Evolutionary conservation across 352 stramenopile species (phyloP), one percentile per base, ranked within the genome.

Genomic region (Globisporangium cystogenes): DNA sequence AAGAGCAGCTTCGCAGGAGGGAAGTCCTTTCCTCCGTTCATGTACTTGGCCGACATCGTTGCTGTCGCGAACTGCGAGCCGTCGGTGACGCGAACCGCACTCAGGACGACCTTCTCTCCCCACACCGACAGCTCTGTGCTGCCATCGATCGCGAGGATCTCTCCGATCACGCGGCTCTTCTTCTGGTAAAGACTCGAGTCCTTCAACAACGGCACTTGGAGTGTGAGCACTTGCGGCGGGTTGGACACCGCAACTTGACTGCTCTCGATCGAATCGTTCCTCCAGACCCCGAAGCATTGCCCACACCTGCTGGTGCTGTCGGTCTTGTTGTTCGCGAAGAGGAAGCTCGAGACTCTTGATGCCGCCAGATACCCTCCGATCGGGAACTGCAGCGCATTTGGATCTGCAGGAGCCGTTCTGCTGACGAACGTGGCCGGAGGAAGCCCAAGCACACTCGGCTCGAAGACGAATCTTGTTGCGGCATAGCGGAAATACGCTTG

Each of bases 31-130:
- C 41, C 42, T 11, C 35, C 56, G 12, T 51, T 44, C 14, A 39
- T 41, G 20, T 60, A 57, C 16, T 71, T 57, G 0, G 53, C 61
- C 10, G 63, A 40, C 18, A 77, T 49, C 8, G 86, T 33, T 1
- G 61, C 61, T 1, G 70, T 87, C 20, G 67, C 69, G 61, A 88
- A 88, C 48, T 86, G 74, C 7, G 74, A 83, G 8, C 76, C 66
- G 29, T 88, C 74, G 0, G 74, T 86, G 12, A 70, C 57, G 4
- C 68, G 60, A 20, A 63, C 31, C 5, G 43, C 50, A 4, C 21
- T 54, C 10, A 86, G 55, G 26, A 57, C 43, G 7, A 77, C 59
- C 8, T 44, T 51, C 26, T 62, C 47, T 14, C 64, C 72, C 44
- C 67, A 70, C 1, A 76, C 57, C 20, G 59, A 54, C 41, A 81